These are phyloP conservation scores for Ustilago sp. DNA, from an alignment of 1,284 basidiomycete species.

Conservation along the genomic window DNA sequence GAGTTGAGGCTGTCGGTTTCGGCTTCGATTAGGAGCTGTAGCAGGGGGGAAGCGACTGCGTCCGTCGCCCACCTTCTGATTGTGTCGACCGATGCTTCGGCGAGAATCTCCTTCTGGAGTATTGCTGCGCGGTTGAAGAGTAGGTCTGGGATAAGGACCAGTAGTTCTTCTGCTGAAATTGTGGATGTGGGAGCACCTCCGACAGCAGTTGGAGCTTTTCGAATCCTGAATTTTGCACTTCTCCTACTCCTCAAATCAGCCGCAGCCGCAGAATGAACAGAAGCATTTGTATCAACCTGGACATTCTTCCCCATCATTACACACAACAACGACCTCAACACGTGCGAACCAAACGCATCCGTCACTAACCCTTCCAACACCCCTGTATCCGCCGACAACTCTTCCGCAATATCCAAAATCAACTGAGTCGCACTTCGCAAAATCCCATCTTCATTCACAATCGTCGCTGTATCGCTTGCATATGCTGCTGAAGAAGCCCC, in stretches of 20 bases:
- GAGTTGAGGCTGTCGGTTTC: constrained; percentile 43
- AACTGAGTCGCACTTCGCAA: constrained; percentile 53
- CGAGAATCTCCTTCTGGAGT: constrained; percentile 26
- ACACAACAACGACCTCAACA: constrained; percentile 58
- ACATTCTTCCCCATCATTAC: constrained; percentile 58
- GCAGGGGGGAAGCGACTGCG: constrained; percentile 55
- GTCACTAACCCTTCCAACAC: constrained; percentile 39
- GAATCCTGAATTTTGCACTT: constrained; percentile 62
- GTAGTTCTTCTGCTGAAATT: constrained; percentile 14
- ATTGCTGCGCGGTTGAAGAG: constrained; percentile 28
- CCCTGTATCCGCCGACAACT: constrained; percentile 32
- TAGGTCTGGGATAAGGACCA: constrained; percentile 33
- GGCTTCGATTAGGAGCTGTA: constrained; percentile 56
- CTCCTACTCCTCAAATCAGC: constrained; percentile 50
- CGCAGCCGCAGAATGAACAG: constrained; percentile 13
- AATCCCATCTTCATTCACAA: constrained; percentile 54
- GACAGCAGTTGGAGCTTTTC: constrained; percentile 39
- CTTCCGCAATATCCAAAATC: constrained; percentile 50
- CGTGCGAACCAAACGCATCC: constrained; percentile 60
- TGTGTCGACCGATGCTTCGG: constrained; percentile 13
- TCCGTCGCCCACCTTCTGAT: constrained; percentile 50
- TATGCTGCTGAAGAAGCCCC: constrained; percentile 27
- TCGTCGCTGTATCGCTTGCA: constrained; percentile 37
- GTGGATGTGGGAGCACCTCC: not conserved
- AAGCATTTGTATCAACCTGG: constrained; percentile 19